Evolutionary conservation across 345 rosid genomes (phyloP).

Genomic region (Gossypium arboreum): DNA sequence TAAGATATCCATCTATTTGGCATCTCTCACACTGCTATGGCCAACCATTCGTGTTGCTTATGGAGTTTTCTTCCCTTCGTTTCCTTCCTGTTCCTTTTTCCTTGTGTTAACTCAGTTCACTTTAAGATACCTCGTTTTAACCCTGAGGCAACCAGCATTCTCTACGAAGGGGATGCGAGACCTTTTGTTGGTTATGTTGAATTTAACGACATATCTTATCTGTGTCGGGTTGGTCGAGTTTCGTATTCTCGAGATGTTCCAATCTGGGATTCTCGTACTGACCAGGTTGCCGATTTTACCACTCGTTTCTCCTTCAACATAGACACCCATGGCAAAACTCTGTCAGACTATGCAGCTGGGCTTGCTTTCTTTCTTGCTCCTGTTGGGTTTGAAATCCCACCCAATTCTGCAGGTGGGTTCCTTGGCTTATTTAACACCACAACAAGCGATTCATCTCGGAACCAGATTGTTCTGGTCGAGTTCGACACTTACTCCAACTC

Average conservation of each 20-base stretch:
- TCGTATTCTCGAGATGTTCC: constrained; percentile 20
- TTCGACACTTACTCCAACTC: constrained; percentile 15
- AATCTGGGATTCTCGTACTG: constrained; percentile 27
- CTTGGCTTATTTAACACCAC: constrained; percentile 24
- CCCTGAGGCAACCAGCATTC: constrained; percentile 4
- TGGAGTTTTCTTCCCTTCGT: not conserved
- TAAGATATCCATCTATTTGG: not conserved
- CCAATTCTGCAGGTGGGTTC: constrained; percentile 21
- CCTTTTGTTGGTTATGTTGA: constrained; percentile 27
- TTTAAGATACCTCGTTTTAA: constrained; percentile 28
- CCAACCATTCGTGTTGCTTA: not conserved
- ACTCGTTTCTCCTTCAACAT: constrained; percentile 23
- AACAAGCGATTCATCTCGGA: constrained; percentile 10
- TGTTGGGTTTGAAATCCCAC: constrained; percentile 21
- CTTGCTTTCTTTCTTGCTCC: constrained; percentile 37
- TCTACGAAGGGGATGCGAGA: constrained; percentile 36
- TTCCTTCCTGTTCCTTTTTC: constrained; percentile 5
- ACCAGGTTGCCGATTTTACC: constrained; percentile 21
- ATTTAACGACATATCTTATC: constrained; percentile 18
- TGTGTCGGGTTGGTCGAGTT: constrained; percentile 31
- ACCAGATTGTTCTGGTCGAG: constrained; percentile 23
- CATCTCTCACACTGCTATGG: not conserved
- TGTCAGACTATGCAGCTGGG: constrained; percentile 11
- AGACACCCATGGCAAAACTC: not conserved
- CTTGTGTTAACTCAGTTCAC: constrained; percentile 12